Evolutionary conservation across 1,284 basidiomycete species (phyloP), one percentile per base, ranked within the genome.

Genomic region (Moniliella sp.): DNA sequence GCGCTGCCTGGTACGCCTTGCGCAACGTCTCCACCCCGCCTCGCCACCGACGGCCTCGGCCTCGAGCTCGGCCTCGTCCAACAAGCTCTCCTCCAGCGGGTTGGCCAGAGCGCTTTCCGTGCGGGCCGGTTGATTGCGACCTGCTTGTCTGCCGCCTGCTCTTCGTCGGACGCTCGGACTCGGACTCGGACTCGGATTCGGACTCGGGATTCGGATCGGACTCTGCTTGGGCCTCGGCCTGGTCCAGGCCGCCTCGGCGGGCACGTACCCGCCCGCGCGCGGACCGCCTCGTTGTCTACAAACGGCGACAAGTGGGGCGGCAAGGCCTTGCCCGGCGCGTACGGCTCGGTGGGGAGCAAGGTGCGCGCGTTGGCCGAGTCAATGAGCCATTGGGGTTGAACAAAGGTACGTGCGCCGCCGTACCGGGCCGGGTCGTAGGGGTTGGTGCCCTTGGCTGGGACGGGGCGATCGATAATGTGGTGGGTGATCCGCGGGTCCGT

Each of bases 311-410:
- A 62, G 65, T 97, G 91, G 18, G 91, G 86, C 4, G 91, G 91
- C 27, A 97, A 70, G 2, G 73, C 72, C 47, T 74, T 72, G 1
- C 86, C 91, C 45, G 84, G 84, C 7, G 68, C 70, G 59, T 97
- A 97, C 29, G 72, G 67, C 36, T 78, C 84, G 47, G 86, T 79
- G 1, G 82, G 69, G 18, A 94, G 68, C 35, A 93, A 69, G 59
- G 71, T 80, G 12, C 75, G 73, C 14, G 75, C 71, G 61, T 97
- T 97, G 54, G 91, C 75, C 57, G 79, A 91, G 63, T 99, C 91
- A 19, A 86, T 79, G 16, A 94, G 72, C 88, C 91, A 97, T 62
- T 97, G 91, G 11, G 91, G 91, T 63, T 97, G 91, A 5, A 97
- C 71, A 63, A 79, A 82, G 48, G 80, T 81, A 48, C 86, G 70